phyloP scores from a whole-genome alignment of 192 early-diverging fungal genomes.

The Backusella sp. region DNA sequence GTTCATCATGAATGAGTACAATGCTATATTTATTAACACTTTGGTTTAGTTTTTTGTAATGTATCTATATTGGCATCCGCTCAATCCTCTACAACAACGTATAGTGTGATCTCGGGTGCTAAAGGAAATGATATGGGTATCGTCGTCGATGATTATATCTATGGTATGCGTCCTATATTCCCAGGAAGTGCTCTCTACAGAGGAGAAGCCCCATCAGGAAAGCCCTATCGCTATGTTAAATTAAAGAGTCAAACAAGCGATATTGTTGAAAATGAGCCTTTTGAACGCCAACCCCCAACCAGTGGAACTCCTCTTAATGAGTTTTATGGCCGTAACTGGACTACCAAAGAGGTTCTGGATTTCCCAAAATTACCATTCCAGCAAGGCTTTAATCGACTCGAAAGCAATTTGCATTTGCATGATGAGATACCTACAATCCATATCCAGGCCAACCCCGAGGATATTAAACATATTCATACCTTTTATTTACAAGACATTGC shows the following conservation, averaged over 20 bases:
- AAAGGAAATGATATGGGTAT: slow-evolving; percentile 1
- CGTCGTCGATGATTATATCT: background rate
- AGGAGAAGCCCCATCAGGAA: slow-evolving; percentile 17
- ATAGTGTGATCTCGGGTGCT: slow-evolving; percentile 9
- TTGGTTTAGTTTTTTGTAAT: background rate
- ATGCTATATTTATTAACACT: background rate
- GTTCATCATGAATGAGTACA: background rate
- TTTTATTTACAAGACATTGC: slow-evolving; percentile 1
- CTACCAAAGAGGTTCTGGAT: background rate
- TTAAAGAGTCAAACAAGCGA: background rate
- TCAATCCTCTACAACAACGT: background rate
- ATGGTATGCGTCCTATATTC: background rate
- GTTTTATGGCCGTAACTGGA: slow-evolving; percentile 28
- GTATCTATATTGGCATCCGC: background rate
- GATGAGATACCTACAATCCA: slow-evolving; percentile 8
- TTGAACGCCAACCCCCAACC: slow-evolving; percentile 2
- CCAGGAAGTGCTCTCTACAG: background rate
- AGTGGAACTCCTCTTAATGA: slow-evolving; percentile 7
- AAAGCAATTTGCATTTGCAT: background rate
- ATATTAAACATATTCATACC: background rate
- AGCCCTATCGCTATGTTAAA: slow-evolving; percentile 16
- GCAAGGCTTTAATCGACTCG: background rate
- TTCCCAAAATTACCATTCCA: slow-evolving; percentile 3
- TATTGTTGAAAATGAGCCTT: slow-evolving; percentile 5
- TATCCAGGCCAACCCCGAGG: background rate